Conservation (phyloP, 2,329 filamentous ascomycete species). For the Curvularia eragrostidis region DNA sequence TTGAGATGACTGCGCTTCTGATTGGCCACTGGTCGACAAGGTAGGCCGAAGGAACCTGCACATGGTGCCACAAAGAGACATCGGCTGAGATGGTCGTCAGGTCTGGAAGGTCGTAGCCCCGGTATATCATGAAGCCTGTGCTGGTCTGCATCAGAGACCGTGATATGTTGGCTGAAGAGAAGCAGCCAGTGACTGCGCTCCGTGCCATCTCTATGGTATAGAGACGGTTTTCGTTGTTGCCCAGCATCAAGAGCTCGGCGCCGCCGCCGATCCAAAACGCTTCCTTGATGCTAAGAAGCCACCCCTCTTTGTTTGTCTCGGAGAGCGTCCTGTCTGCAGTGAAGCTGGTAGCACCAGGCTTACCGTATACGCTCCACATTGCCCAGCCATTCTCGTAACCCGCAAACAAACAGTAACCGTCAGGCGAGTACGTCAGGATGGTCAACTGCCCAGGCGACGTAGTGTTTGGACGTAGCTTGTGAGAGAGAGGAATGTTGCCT, state of each 20-base stretch:
- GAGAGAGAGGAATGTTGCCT: constrained; percentile 88
- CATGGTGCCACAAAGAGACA: constrained; percentile 91
- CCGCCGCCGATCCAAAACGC: constrained; percentile 89
- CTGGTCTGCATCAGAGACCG: constrained; percentile 88
- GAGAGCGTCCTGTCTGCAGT: constrained; percentile 69
- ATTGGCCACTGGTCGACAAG: constrained; percentile 94
- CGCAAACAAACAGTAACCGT: constrained; percentile 94
- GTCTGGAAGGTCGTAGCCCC: constrained; percentile 89
- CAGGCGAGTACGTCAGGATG: constrained; percentile 84
- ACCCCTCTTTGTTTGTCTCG: constrained; percentile 74
- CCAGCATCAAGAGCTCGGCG: constrained; percentile 80
- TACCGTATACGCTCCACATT: constrained; percentile 97
- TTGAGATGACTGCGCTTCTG: constrained; percentile 81
- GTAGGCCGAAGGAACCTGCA: constrained; percentile 83
- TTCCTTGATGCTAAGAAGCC: constrained; percentile 79
- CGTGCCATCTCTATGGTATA: constrained; percentile 93
- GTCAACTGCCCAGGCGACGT: constrained; percentile 76
- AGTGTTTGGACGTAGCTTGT: constrained; percentile 73
- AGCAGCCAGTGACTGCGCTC: constrained; percentile 91
- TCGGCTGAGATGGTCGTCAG: constrained; percentile 91
- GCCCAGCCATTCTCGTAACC: constrained; percentile 94
- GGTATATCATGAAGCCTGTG: constrained; percentile 87
- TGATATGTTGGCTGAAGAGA: constrained; percentile 88
- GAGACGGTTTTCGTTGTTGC: constrained; percentile 74
- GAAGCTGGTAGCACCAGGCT: constrained; percentile 85